Evolutionary conservation across 139 green algal species (phyloP), one percentile per base, ranked within the genome.

Genomic region (Yamagishiella unicocca): DNA sequence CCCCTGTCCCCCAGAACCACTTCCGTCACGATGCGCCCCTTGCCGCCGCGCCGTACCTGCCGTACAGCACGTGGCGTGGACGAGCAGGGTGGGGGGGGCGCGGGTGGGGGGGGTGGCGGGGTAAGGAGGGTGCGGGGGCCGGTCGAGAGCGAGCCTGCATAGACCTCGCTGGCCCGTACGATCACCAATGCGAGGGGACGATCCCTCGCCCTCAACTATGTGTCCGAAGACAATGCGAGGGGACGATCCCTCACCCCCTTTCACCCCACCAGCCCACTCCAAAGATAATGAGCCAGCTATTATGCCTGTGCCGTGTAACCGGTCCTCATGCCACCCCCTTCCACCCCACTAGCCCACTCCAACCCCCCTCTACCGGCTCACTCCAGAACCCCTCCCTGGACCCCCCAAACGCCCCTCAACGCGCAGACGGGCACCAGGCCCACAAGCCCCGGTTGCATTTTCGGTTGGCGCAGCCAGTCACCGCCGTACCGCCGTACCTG

Each of bases 11-110:
- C 45, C 12, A 89, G 12, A 7, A 80, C 43, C n/a, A 67, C 2
- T 54, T 88, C 83, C 6, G 31, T 21, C 64, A 58, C 66, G 10
- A 71, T 4, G 35, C 67, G 46, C 24, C 82, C 82, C 67, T 71
- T 79, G 67, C 67, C 66, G 82, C 82, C 82, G 82, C 82, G 82
- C 21, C 82, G 82, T 5, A 87, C 82, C 82, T 87, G 67, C 54
- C 27, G 53, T 37, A 14, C 29, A 71, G 10, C n/a, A n/a, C n/a
- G n/a, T n/a, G n/a, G n/a, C n/a, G n/a, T n/a, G n/a, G n/a, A n/a
- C n/a, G n/a, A n/a, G n/a, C n/a, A n/a, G n/a, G n/a, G 35, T 35
- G 8, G 67, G 35, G 46, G 67, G 67, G 35, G 8, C 35, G 67
- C 14, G 50, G 17, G 50, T 58, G 50, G 50, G 17, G 50, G 50